These are phyloP conservation scores for Agaricales sp. DNA, from an alignment of 1,284 basidiomycete genomes.

Conservation along the genomic window DNA sequence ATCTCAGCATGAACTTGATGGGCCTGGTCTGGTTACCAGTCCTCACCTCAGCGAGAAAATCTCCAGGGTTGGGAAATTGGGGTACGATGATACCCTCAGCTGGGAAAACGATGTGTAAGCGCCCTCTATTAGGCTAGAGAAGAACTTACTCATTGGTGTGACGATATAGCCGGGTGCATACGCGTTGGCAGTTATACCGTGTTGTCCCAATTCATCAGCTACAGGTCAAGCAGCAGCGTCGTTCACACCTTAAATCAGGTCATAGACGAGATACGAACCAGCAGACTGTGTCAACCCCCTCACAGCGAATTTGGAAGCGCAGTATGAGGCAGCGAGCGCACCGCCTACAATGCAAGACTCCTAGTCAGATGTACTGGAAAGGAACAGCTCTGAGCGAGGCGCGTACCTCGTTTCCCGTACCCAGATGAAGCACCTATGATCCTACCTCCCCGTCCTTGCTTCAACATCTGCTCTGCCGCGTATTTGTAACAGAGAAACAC, in stretches of 20 bases:
- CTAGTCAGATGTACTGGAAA: background rate
- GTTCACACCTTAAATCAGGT: background rate
- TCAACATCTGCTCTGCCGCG: conserved; percentile 13
- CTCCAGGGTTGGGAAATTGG: background rate
- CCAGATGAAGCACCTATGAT: conserved; percentile 12
- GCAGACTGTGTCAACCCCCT: conserved; percentile 10
- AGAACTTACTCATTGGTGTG: conserved; percentile 11
- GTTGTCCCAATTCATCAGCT: conserved; percentile 11
- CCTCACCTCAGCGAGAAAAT: background rate
- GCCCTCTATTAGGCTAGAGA: background rate
- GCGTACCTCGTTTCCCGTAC: conserved; percentile 5
- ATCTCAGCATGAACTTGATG: background rate
- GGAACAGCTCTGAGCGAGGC: background rate
- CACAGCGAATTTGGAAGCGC: conserved; percentile 5
- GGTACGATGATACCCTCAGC: background rate
- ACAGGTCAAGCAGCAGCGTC: background rate
- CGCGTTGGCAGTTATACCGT: conserved; percentile 15
- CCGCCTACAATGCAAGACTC: background rate
- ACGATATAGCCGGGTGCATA: conserved; percentile 13
- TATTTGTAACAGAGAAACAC: no score
- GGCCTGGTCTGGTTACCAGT: background rate
- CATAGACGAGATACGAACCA: conserved; percentile 1
- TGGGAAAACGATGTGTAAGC: background rate
- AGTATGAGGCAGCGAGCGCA: background rate
- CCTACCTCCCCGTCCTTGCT: conserved; percentile 12